Evolutionary conservation across 148 eudicot species (phyloP).

Genomic region (Rhododendron vialii): DNA sequence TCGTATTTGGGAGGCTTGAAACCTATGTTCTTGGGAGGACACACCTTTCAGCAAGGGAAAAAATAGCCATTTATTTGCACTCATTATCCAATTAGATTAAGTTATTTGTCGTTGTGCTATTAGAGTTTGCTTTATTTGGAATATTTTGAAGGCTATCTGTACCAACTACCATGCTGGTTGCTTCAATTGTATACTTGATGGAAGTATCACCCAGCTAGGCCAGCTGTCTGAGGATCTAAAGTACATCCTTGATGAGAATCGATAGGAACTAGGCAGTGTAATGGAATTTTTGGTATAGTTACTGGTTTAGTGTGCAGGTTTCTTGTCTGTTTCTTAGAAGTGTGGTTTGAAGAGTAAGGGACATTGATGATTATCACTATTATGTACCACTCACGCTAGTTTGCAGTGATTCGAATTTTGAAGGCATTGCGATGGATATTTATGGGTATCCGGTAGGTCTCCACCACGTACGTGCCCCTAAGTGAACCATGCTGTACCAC

Average conservation of each 20-base stretch:
- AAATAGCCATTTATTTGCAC: background rate
- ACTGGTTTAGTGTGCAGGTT: background rate
- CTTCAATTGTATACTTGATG: background rate
- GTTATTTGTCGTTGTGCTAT: background rate
- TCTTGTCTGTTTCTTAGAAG: background rate
- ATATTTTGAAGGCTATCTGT: constrained; percentile 2
- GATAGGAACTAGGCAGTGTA: background rate
- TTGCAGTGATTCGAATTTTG: background rate
- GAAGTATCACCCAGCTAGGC: background rate
- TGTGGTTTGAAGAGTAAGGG: background rate
- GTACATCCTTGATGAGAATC: background rate
- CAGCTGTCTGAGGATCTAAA: background rate
- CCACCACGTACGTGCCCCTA: background rate
- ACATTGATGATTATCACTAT: background rate
- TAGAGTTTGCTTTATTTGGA: background rate
- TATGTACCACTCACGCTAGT: background rate
- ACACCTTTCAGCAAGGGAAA: background rate
- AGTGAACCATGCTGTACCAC: background rate
- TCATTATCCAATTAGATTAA: background rate
- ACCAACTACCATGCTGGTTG: constrained; percentile 1
- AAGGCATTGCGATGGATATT: background rate
- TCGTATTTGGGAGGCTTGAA: constrained; percentile 10
- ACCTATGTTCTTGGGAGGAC: background rate
- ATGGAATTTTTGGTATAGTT: background rate
- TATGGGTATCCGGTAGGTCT: background rate